phyloP scores from a whole-genome alignment of 768 basidiomycete genomes.

The Mycena polygramma region DNA sequence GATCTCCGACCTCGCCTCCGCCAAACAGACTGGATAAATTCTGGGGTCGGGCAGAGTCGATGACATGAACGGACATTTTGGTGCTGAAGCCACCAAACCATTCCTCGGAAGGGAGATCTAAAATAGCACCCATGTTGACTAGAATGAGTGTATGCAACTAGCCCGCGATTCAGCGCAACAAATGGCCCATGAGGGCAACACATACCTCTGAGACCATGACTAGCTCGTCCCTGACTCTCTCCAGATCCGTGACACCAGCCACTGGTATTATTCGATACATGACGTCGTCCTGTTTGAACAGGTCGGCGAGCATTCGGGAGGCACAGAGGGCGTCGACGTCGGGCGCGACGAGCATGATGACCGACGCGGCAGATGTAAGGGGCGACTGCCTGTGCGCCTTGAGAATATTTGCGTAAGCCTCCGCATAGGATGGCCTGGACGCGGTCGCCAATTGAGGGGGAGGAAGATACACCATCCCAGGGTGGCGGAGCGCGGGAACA shows the following conservation, averaged over 20 bases:
- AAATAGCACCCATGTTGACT: slow-evolving; percentile 91
- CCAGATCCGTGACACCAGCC: slow-evolving; percentile 84
- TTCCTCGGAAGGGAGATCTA: slow-evolving; percentile 80
- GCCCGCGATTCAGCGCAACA: slow-evolving; percentile 11
- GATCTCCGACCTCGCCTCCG: slow-evolving; percentile 72
- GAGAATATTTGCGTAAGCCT: slow-evolving; percentile 82
- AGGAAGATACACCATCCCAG: slow-evolving; percentile 71
- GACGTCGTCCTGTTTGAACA: slow-evolving; percentile 95
- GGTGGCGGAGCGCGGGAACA: not conserved
- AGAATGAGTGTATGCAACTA: slow-evolving; percentile 92
- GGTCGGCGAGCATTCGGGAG: slow-evolving; percentile 87
- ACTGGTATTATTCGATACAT: slow-evolving; percentile 92
- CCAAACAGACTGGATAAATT: slow-evolving; percentile 90
- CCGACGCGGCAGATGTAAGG: slow-evolving; percentile 83
- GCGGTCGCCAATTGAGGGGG: slow-evolving; percentile 78
- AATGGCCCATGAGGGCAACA: slow-evolving; percentile 4
- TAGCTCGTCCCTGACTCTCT: slow-evolving; percentile 59
- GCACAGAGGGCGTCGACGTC: slow-evolving; percentile 95
- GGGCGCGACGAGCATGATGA: slow-evolving; percentile 88
- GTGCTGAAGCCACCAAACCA: slow-evolving; percentile 83
- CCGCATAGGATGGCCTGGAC: slow-evolving; percentile 72
- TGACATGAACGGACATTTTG: slow-evolving; percentile 85
- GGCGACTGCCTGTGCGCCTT: slow-evolving; percentile 79
- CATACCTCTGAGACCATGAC: slow-evolving; percentile 39
- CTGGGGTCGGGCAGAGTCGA: slow-evolving; percentile 93